Base-by-base conservation (phyloP, 2,329 filamentous ascomycete species). In the Penicillium thymicola region DNA sequence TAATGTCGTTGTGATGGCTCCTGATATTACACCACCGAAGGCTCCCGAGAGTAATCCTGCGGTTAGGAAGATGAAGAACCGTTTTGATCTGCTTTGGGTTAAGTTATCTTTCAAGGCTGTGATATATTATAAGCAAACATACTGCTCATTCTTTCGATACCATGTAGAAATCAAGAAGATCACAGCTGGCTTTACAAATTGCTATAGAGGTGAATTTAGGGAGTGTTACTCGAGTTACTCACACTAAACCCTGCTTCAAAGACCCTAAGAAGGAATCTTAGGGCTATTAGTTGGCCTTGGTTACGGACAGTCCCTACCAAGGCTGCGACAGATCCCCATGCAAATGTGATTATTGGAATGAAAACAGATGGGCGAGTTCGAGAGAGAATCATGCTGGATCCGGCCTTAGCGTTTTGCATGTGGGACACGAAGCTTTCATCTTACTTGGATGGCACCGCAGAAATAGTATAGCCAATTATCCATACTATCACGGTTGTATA, bases 81-180 rank as follows among this genome's bases (percentile, higher is more conserved):
- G 42, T 30, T 55, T 58, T 28, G 49, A 45, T 32, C 40, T 44
- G 14, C 1, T 23, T 32, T 8, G 7, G 21, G 21, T 21, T 44
- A 18, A 43, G 40, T 23, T 5, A 30, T 41, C 14, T 9, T 23
- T 25, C 45, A 9, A 8, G 8, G 1, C 25, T 13, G 10, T 28
- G 13, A 1, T 10, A 4, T 23, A 4, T 23, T 18, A 5, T 27
- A 9, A 16, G 3, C 2, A 27, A 21, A 50, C 21, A 5, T 49
- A 55, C 55, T 55, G 55, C 27, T 58, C 55, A 5, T 28, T 54
- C 40, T 54, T 51, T 25, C 36, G 18, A 30, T 55, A 51, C 52
- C 56, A 58, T 9, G 51, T 46, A 2, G 51, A 51, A 21, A 55
- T 47, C 1, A 55, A 41, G 27, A 58, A 55, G 25, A 58, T 55